phyloP scores from a whole-genome alignment of 2,329 filamentous ascomycete genomes.

The Cladosporium sp. region DNA sequence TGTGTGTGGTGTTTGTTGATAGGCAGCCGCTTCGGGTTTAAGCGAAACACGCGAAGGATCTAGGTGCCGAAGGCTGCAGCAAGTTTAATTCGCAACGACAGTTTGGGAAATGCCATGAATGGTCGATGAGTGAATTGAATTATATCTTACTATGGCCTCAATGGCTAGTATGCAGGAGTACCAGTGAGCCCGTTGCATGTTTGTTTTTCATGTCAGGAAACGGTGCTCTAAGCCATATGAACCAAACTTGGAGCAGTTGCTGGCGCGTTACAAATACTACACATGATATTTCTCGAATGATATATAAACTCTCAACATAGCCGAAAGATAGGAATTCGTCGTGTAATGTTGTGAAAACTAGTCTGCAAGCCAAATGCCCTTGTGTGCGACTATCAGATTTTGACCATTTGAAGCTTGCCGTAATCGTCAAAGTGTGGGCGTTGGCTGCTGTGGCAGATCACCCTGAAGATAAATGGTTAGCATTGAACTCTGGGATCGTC shows the following conservation, averaged over 20 bases:
- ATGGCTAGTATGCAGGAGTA: neutral
- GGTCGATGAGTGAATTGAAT: neutral
- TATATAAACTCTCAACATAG: neutral
- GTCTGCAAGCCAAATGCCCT: neutral
- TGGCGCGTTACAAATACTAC: neutral
- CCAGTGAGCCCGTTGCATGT: too few relatives aligned
- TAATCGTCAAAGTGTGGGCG: neutral
- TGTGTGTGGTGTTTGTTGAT: neutral
- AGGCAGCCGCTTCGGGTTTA: neutral
- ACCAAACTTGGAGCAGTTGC: neutral
- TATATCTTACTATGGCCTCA: neutral
- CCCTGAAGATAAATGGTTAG: neutral
- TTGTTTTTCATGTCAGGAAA: neutral
- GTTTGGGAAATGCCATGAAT: neutral
- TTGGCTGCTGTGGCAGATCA: neutral
- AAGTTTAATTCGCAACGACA: neutral
- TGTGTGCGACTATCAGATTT: neutral
- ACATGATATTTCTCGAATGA: neutral
- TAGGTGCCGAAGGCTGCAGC: slow-evolving; percentile 3
- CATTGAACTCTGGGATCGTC: neutral
- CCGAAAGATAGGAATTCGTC: neutral
- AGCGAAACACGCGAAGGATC: slow-evolving; percentile 7
- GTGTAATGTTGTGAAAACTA: neutral
- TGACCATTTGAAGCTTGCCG: neutral
- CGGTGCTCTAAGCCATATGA: neutral